Evolutionary conservation across 352 stramenopile genomes (phyloP), one percentile per base, ranked within the genome.

Genomic region (Globisporangium heterothallicum): DNA sequence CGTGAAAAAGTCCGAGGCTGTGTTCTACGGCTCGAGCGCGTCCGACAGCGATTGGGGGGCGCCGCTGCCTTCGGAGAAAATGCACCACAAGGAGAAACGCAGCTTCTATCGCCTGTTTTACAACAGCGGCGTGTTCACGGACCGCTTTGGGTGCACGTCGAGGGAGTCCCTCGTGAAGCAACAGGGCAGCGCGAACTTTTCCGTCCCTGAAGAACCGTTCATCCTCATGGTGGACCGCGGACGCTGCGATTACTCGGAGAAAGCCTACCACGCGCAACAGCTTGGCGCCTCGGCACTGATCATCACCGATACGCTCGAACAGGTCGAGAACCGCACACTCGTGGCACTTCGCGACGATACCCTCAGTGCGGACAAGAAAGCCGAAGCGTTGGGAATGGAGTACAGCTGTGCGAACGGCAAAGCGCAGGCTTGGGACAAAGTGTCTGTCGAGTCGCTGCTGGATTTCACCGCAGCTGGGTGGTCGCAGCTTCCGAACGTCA

Each of bases 161-260:
- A 64, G 50, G 27, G 34, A 64, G 12, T 47, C 56, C 35, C 54
- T 82, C n/a, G 48, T 68, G 21, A 46, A 44, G 18, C 32, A 49
- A 27, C 30, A 52, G 46, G 63, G 69, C 22, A 32, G 14, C 13
- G 47, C 19, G 10, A 69, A 22, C 22, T 41, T 53, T 12, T 64
- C 58, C 26, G 44, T 70, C 2, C 65, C 67, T 2, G 25, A 57
- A 41, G 34, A 64, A 19, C 63, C 72, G 3, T 90, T 90, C 50
- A 70, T 86, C 42, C 54, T 93, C 44, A 47, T 93, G 16, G 76
- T 93, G 22, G 70, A 90, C 54, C 79, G 85, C 46, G 83, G 83
- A 0, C 43, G 48, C 32, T 94, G 85, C 68, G 72, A 79, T 6
- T 95, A 88, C 58, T 64, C 68, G 2, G 68, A 89, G 42, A 95